These are phyloP conservation scores for Aspergillus thermomutatus DNA, from an alignment of 2,329 filamentous ascomycete genomes.

Conservation along the genomic window DNA sequence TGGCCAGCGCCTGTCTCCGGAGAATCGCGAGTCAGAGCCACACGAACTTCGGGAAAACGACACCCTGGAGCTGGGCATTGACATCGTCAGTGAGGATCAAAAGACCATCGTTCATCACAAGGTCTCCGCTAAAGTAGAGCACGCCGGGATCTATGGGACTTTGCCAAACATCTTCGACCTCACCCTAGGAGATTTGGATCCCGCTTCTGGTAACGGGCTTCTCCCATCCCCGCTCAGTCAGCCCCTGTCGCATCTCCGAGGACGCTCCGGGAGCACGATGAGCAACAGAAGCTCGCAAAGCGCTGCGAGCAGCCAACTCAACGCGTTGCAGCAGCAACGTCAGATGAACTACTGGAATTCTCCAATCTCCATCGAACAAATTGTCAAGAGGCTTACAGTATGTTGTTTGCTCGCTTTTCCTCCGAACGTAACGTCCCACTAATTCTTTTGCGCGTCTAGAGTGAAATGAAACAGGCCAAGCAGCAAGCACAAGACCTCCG, in stretches of 20 bases:
- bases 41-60: constrained; percentile 90
- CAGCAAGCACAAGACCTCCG: constrained; percentile 83
- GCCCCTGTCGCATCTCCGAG: constrained; percentile 63
- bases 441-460: constrained; percentile 49
- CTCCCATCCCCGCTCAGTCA: constrained; percentile 67
- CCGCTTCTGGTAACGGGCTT: constrained; percentile 66
- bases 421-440: constrained; percentile 1
- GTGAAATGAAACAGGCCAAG: constrained; percentile 84
- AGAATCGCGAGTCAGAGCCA: constrained; percentile 94
- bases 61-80: constrained; percentile 90
- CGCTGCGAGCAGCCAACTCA: constrained; percentile 53
- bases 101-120: constrained; percentile 99
- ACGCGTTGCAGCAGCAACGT: constrained; percentile 65
- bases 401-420: constrained; percentile 18
- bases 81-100: constrained; percentile 97
- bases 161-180: constrained; percentile 78
- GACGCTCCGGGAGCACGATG: constrained; percentile 67
- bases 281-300: constrained; percentile 56
- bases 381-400: constrained; percentile 83
- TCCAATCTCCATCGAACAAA: constrained; percentile 88
- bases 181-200: constrained; percentile 88
- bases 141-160: constrained; percentile 74
- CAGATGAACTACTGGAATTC: constrained; percentile 80
- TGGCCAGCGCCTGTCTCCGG: constrained; percentile 79
- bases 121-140: constrained; percentile 93